These are phyloP conservation scores for Arthrinium puccinioides DNA, from an alignment of 2,329 filamentous ascomycete genomes.

Conservation along the genomic window DNA sequence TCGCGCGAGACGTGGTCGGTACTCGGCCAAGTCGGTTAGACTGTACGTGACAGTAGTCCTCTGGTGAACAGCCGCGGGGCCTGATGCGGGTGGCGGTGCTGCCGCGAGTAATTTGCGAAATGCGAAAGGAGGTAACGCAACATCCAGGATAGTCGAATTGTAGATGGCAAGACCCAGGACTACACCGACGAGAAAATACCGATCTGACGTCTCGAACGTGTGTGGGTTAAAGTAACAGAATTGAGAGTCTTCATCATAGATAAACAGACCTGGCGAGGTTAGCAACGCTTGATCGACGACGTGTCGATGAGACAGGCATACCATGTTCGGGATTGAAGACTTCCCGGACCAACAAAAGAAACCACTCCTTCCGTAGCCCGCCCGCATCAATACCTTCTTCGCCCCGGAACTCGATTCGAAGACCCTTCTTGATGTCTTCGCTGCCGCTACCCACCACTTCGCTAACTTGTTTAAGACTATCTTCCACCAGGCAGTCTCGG, in stretches of 20 bases:
- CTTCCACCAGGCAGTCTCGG: slow-evolving; percentile 79
- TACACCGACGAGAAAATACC: slow-evolving; percentile 85
- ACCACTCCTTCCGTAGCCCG: slow-evolving; percentile 90
- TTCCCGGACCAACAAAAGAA: slow-evolving; percentile 77
- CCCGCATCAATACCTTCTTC: slow-evolving; percentile 91
- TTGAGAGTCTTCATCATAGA: slow-evolving; percentile 83
- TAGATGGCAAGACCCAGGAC: slow-evolving; percentile 87
- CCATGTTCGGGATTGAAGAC: slow-evolving; percentile 88
- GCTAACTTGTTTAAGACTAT: slow-evolving; percentile 78
- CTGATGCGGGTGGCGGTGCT: slow-evolving; percentile 54
- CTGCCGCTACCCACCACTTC: slow-evolving; percentile 73
- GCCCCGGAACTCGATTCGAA: slow-evolving; percentile 77
- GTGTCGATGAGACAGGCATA: slow-evolving; percentile 32
- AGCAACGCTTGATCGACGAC: slow-evolving; percentile 4
- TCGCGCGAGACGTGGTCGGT: slow-evolving; percentile 65
- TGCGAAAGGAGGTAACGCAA: slow-evolving; percentile 80
- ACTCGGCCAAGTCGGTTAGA: slow-evolving; percentile 77
- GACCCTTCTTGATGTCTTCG: slow-evolving; percentile 84
- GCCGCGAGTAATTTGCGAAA: slow-evolving; percentile 81
- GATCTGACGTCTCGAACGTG: slow-evolving; percentile 84
- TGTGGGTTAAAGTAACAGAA: slow-evolving; percentile 92
- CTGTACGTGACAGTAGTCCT: slow-evolving; percentile 63
- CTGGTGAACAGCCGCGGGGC: slow-evolving; percentile 44
- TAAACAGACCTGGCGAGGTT: slow-evolving; percentile 63
- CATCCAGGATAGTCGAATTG: slow-evolving; percentile 87